phyloP scores from a whole-genome alignment of 192 early-diverging fungal species.

The Blastocladiella britannica region DNA sequence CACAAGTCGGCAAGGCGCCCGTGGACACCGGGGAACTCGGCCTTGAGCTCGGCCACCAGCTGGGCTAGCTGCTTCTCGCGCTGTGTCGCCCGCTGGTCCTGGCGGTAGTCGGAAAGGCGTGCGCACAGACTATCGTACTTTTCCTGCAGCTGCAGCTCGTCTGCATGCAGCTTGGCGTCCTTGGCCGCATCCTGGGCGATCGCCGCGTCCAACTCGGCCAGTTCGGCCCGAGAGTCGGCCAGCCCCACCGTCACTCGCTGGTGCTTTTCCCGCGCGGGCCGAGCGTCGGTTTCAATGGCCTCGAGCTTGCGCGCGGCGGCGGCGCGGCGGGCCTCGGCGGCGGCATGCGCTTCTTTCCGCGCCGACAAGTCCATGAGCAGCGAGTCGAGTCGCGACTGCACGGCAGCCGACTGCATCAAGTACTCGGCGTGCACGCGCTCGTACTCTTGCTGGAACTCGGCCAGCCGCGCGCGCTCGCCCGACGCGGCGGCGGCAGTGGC shows the following conservation, averaged over 20 bases:
- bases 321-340: slow-evolving; percentile 5
- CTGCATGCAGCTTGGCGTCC: slow-evolving; percentile 6
- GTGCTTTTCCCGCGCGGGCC: not conserved
- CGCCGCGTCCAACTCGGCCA: not conserved
- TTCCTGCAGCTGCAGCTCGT: slow-evolving; percentile 61
- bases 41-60: slow-evolving; percentile 53
- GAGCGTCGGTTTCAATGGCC: not conserved
- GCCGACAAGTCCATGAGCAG: slow-evolving; percentile 21
- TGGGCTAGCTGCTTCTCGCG: slow-evolving; percentile 57
- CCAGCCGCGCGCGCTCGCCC: not conserved
- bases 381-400: slow-evolving; percentile 43
- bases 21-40: slow-evolving; percentile 71
- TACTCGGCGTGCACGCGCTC: slow-evolving; percentile 39
- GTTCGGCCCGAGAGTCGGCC: not conserved
- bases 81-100: slow-evolving; percentile 65
- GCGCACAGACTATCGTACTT: slow-evolving; percentile 56
- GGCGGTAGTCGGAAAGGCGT: slow-evolving; percentile 55
- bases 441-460: slow-evolving; percentile 16
- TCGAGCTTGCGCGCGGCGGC: slow-evolving; percentile 8
- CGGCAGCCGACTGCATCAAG: slow-evolving; percentile 35
- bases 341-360: slow-evolving; percentile 23
- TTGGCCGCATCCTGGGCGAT: not conserved
- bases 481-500: slow-evolving; percentile 1
- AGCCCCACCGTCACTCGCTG: not conserved
- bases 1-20: slow-evolving; percentile 78